These are phyloP conservation scores for Puya raimondii DNA, from an alignment of 176 grass and related monocot genomes.

Conservation along the genomic window DNA sequence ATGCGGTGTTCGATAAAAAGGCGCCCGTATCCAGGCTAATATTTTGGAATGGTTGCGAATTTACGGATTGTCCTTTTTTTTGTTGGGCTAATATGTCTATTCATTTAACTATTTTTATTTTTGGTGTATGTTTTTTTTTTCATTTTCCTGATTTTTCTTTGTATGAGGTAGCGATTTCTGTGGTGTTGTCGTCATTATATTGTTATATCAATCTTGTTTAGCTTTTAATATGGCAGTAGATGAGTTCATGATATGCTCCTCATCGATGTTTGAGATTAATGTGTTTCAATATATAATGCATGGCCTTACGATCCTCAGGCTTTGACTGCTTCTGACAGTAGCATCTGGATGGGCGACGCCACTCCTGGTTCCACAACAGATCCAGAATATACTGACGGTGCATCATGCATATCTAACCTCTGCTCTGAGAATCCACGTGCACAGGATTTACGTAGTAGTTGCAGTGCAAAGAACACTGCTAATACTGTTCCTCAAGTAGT, in stretches of 20 bases:
- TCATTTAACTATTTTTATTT: too few relatives aligned
- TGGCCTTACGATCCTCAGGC: neutral
- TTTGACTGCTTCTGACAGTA: neutral
- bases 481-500: neutral
- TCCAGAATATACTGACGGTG: neutral
- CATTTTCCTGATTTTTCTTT: too few relatives aligned
- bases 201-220: neutral
- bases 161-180: too few relatives aligned
- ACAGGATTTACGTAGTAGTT: neutral
- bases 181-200: neutral
- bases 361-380: neutral
- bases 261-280: neutral
- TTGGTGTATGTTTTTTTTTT: too few relatives aligned
- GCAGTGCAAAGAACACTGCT: neutral
- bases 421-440: neutral
- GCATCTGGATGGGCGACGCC: neutral
- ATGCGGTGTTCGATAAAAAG: too few relatives aligned
- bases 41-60: too few relatives aligned
- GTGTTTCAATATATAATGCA: neutral
- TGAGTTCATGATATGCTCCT: neutral
- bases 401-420: neutral
- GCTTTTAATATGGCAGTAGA: neutral
- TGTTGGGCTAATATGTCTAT: too few relatives aligned
- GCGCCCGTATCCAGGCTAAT: too few relatives aligned
- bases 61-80: too few relatives aligned